Evolutionary conservation across 768 basidiomycete species (phyloP), one percentile per base, ranked within the genome.

Genomic region (Clitopilus passeckerianus): DNA sequence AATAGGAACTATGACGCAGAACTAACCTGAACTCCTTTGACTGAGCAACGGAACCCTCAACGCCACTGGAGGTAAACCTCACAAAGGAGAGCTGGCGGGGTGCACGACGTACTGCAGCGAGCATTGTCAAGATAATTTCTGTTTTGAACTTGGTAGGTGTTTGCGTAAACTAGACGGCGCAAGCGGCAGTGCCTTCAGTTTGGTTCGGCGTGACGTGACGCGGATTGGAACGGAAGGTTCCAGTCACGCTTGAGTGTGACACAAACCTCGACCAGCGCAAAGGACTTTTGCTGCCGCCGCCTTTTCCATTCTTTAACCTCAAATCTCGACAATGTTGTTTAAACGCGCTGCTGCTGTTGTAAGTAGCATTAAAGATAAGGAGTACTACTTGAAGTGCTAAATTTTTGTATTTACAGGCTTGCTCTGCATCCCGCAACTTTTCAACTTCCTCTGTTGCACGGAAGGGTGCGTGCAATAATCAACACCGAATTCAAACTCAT

Each of bases 1-100:
- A 63, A 60, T 62, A 61, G 58, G 55, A 67, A 68, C 37, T 52
- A 55, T 61, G 23, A 59, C 43, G 44, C 53, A 12, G 41, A 15
- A 70, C 72, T n/a, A 56, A 87, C 89, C 77, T 79, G 74, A 90
- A 90, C 56, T 78, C 83, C 69, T 71, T 80, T 58, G 83, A 85
- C 63, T 83, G 73, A 34, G 87, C 88, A 54, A 86, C 83, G 43
- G 79, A 80, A 41, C 85, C 86, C 44, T 87, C 85, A 41, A 59
- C 76, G 34, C 60, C 33, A 56, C 79, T 76, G n/a, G 76, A 75
- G 10, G 72, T 68, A 65, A 76, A 75, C 54, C 75, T 62, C 61
- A 74, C 67, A 60, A 69, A 65, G 44, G 77, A 65, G 34, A 72
- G 55, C 20, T 50, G 46, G 54, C 74, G 66, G 37, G 81, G 74